Evolutionary conservation across 2,329 filamentous ascomycete genomes (phyloP), one percentile per base, ranked within the genome.

Genomic region (Xylariaceae sp.): DNA sequence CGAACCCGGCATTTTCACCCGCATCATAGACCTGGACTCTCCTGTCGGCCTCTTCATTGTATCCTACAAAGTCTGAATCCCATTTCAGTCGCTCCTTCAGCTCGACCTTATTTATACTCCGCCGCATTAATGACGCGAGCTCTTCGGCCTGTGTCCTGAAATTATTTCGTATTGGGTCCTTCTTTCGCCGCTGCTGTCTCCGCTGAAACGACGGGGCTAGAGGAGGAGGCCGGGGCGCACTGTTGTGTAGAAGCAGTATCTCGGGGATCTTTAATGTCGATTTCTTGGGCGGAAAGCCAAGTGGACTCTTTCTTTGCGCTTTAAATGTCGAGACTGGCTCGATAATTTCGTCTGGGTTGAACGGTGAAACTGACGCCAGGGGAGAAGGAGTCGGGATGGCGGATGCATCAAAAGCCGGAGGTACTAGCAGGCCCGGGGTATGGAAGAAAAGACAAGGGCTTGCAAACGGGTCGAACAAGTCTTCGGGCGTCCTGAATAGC

Each of bases 381-480:
- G 19, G 53, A 52, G 16, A 18, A 7, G 43, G 30, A 7, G 41
- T 40, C 30, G 64, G 51, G 9, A 61, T 52, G 4, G 53, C 56
- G 2, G 64, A 62, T 33, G 59, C 52, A 43, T 59, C 50, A 47
- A 79, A 78, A 2, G 65, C 64, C 2, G 60, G 60, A 0, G 76
- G 74, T 0, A 72, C 61, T 1, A 63, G 49, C 4, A 78, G 43
- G 0, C 72, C 74, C 0, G 78, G 60, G 0, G 68, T 73, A 38
- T 75, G 74, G 51, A 83, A 82, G 52, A 83, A 74, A 1, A 83
- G 64, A 38, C 67, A 66, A 0, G 80, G 69, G 44, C 76, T 81
- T 4, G 71, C 76, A 55, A 83, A 83, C 0, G 74, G 60, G 49
- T 84, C 80, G 46, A 83, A 81, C 22, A 80, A 57, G 43, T 73